These are phyloP conservation scores for Colletotrichum sp. DNA, from an alignment of 2,329 filamentous ascomycete genomes.

Conservation along the genomic window DNA sequence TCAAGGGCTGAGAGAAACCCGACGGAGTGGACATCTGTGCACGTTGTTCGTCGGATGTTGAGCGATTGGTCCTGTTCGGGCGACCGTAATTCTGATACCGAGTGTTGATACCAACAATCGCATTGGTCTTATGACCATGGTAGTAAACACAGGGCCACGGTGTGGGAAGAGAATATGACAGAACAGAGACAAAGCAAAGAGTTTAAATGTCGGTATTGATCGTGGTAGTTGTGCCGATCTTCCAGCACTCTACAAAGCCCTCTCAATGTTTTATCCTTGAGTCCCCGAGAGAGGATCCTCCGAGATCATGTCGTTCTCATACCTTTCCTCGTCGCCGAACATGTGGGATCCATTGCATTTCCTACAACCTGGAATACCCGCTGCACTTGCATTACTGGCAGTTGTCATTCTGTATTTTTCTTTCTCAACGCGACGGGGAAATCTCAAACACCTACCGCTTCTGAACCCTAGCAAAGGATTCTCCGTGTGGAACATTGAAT, in stretches of 20 bases:
- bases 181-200: accelerated
- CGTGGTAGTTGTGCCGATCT: accelerated
- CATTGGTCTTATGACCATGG: background rate
- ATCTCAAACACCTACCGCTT: background rate
- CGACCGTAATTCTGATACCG: background rate
- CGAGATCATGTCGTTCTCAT: background rate
- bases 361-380: accelerated
- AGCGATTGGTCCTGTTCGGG: accelerated
- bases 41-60: background rate
- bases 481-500: background rate
- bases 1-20: background rate
- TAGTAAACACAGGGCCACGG: accelerated
- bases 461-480: background rate
- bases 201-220: background rate
- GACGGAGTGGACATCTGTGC: background rate
- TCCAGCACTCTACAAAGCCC: background rate
- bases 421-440: background rate
- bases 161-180: background rate
- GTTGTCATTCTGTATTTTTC: background rate
- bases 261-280: background rate
- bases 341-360: background rate
- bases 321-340: background rate
- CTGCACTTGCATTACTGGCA: background rate
- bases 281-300: background rate
- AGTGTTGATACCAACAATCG: background rate